Conservation (phyloP, 2,329 filamentous ascomycete species). For the Talaromyces sp. region DNA sequence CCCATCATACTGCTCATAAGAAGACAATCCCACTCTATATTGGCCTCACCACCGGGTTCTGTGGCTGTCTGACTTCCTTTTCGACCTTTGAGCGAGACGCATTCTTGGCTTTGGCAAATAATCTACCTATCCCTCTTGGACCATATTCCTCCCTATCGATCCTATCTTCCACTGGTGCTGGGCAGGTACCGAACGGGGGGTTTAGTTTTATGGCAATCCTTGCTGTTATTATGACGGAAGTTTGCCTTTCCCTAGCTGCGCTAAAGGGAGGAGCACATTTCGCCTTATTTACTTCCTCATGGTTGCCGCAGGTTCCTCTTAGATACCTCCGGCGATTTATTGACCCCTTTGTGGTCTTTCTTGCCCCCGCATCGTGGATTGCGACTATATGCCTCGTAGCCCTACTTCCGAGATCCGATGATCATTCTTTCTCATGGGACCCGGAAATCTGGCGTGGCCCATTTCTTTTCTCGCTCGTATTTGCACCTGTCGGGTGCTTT, state of each 20-base stretch:
- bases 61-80: slow-evolving; percentile 85
- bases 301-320: slow-evolving; percentile 60
- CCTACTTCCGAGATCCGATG: slow-evolving; percentile 58
- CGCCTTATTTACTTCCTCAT: slow-evolving; percentile 56
- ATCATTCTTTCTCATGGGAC: slow-evolving; percentile 17
- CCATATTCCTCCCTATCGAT: not conserved
- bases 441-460: slow-evolving; percentile 67
- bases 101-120: slow-evolving; percentile 80
- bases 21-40: slow-evolving; percentile 87
- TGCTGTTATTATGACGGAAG: slow-evolving; percentile 67
- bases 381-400: slow-evolving; percentile 68
- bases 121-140: slow-evolving; percentile 46
- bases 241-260: slow-evolving; percentile 66
- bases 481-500: slow-evolving; percentile 76
- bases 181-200: slow-evolving; percentile 58
- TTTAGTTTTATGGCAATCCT: slow-evolving; percentile 78
- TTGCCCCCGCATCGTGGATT: slow-evolving; percentile 72
- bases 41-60: slow-evolving; percentile 80
- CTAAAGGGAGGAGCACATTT: slow-evolving; percentile 71
- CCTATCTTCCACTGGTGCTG: slow-evolving; percentile 25
- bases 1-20: slow-evolving; percentile 57
- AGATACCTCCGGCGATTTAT: slow-evolving; percentile 54
- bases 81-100: slow-evolving; percentile 77
- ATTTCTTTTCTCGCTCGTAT: slow-evolving; percentile 71
- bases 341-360: slow-evolving; percentile 59